Evolutionary conservation across 2,329 filamentous ascomycete species (phyloP).

Genomic region (Xylariaceae sp.): DNA sequence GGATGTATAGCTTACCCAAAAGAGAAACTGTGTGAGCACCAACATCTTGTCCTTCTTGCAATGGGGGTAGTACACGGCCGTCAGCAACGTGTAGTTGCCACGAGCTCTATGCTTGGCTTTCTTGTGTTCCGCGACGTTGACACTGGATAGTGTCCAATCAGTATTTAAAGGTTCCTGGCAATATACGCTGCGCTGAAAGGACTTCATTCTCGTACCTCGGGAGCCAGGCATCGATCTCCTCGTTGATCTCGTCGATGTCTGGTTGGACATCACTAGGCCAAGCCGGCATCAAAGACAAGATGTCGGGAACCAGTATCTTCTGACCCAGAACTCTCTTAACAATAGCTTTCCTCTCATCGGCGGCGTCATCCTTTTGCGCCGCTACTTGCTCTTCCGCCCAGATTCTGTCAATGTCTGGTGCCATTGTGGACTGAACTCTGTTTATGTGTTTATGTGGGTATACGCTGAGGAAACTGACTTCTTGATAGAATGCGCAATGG

Average conservation of each 20-base stretch:
- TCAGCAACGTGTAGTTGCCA: conserved; percentile 26
- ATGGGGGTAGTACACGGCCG: conserved; percentile 26
- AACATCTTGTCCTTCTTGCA: conserved; percentile 28
- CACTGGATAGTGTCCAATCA: conserved; percentile 15
- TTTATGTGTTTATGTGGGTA: too few species aligned
- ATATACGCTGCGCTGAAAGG: too few species aligned
- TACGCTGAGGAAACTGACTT: too few species aligned
- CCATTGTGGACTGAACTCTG: conserved; percentile 16
- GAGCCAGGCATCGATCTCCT: conserved; percentile 27
- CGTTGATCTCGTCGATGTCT: conserved; percentile 24
- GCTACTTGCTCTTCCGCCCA: not conserved
- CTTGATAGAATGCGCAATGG: too few species aligned
- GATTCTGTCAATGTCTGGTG: conserved; percentile 18
- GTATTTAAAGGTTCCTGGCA: not conserved
- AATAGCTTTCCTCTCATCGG: conserved; percentile 22
- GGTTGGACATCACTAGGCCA: conserved; percentile 26
- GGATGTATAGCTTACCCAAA: conserved; percentile 23
- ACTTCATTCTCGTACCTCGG: conserved; percentile 16
- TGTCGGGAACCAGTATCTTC: conserved; percentile 24
- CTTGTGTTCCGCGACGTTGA: conserved; percentile 25
- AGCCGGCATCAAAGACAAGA: conserved; percentile 27
- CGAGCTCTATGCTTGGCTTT: conserved; percentile 25
- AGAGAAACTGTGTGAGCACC: conserved; percentile 24
- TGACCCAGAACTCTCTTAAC: conserved; percentile 23
- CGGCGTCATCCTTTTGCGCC: not conserved